phyloP scores from a whole-genome alignment of 768 basidiomycete species.

The Sutorius australiensis region DNA sequence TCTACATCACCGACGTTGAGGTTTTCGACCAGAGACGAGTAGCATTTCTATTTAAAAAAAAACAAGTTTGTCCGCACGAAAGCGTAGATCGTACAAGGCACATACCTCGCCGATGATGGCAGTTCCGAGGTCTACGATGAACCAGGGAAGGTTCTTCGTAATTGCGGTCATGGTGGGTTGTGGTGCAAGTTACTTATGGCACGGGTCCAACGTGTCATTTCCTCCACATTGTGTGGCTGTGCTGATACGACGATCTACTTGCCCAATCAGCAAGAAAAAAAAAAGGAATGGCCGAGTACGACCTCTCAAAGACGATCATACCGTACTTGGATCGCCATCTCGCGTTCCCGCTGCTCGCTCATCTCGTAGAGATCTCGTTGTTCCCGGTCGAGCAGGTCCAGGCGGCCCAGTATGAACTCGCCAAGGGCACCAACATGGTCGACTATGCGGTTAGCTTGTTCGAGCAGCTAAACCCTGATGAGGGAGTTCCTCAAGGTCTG shows the following conservation, averaged over 20 bases:
- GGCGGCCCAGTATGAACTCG: conserved; percentile 93
- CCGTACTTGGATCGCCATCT: conserved; percentile 94
- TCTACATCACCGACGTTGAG: conserved; percentile 70
- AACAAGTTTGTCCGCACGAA: background rate
- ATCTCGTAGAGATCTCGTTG: conserved; percentile 70
- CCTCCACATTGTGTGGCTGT: conserved; percentile 22
- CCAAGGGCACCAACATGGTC: conserved; percentile 97
- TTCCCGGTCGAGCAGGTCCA: conserved; percentile 80
- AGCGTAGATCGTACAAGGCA: background rate
- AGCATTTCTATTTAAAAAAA: conserved; percentile 82
- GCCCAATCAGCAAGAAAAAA: conserved; percentile 10
- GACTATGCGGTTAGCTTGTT: conserved; percentile 86
- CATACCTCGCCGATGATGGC: conserved; percentile 78
- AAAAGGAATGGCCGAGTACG: conserved; percentile 73
- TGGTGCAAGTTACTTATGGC: conserved; percentile 11
- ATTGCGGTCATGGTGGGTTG: conserved; percentile 59
- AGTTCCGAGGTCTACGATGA: conserved; percentile 76
- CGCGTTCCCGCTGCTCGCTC: conserved; percentile 86
- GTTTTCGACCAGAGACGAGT: conserved; percentile 83
- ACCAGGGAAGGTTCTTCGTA: conserved; percentile 82
- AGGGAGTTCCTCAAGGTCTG: conserved; percentile 66
- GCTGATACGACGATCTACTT: background rate
- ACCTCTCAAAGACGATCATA: conserved; percentile 87
- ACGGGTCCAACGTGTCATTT: conserved; percentile 1
- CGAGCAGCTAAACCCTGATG: conserved; percentile 69